Percentiles rank a stretch among this genome's conserved stretches.
Conservation (phyloP, 1,284 basidiomycete genomes). For the Bondarzewia mesenterica region DNA sequence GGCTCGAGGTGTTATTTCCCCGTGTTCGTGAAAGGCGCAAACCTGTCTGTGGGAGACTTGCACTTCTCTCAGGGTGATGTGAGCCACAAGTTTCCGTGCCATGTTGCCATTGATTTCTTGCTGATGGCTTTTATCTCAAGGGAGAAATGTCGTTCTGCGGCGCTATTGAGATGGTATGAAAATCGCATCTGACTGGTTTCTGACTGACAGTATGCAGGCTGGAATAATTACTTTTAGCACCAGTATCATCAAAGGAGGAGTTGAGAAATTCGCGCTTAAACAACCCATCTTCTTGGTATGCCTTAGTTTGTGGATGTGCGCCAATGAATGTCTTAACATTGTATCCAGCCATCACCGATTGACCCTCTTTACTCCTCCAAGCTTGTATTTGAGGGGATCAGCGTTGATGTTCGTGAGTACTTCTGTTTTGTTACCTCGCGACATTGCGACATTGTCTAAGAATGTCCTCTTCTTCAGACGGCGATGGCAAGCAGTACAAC, state of each 20-base stretch:
- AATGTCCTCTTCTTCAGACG: constrained; percentile 32
- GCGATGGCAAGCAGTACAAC: constrained; percentile 66
- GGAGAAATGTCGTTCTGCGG: constrained; percentile 57
- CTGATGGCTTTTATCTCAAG: no score
- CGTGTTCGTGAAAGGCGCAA: constrained; percentile 70
- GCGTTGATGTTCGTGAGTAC: constrained; percentile 58
- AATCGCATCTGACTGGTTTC: constrained; percentile 2
- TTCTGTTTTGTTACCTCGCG: neutral
- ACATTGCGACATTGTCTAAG: neutral
- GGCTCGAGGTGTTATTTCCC: constrained; percentile 73
- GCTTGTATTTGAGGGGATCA: constrained; percentile 68
- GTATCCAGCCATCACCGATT: constrained; percentile 61
- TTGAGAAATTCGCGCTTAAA: constrained; percentile 68
- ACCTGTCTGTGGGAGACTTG: constrained; percentile 71
- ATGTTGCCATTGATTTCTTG: no score
- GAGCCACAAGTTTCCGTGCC: constrained; percentile 21
- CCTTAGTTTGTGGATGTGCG: neutral
- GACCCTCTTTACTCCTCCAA: constrained; percentile 62
- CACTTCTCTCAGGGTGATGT: constrained; percentile 82
- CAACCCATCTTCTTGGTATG: constrained; percentile 68
- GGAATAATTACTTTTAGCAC: constrained; percentile 70
- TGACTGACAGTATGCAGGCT: constrained; percentile 36
- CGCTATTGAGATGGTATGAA: constrained; percentile 66
- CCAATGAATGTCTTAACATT: no score
- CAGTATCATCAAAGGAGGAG: constrained; percentile 67